Conservation (phyloP, 2,329 filamentous ascomycete species). For the Fusarium circinatum region DNA sequence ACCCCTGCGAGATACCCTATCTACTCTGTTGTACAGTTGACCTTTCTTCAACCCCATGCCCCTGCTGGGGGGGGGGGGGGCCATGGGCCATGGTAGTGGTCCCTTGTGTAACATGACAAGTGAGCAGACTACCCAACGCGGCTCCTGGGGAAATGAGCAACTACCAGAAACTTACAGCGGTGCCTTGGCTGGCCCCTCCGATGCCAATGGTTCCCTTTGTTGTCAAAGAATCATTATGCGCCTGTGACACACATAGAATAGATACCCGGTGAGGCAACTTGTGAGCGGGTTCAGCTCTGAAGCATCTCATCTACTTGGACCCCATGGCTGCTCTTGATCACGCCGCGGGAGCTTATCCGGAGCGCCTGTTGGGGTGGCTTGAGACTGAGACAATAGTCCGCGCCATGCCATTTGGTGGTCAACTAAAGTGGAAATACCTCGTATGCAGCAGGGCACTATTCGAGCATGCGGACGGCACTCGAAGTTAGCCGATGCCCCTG, state of each 20-base stretch:
- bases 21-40: background rate
- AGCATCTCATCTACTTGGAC: background rate
- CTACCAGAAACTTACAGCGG: background rate
- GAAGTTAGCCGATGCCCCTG: constrained; percentile 2
- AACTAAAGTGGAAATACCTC: constrained; percentile 9
- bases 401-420: constrained; percentile 2
- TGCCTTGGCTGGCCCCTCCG: background rate
- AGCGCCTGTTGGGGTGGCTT: constrained; percentile 7
- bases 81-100: background rate
- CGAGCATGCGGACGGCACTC: background rate
- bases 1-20: constrained; percentile 3
- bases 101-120: constrained; percentile 18
- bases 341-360: background rate
- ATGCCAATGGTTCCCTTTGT: background rate
- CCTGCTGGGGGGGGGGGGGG: background rate
- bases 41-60: background rate
- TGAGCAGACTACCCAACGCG: background rate
- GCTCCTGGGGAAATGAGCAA: constrained; percentile 3
- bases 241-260: background rate
- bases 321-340: background rate
- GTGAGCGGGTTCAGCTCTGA: background rate
- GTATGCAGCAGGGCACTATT: background rate
- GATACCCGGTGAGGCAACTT: background rate
- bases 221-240: background rate
- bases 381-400: constrained; percentile 27